These are phyloP conservation scores for Penicillium odoratum DNA, from an alignment of 495 filamentous ascomycete genomes.

Conservation along the genomic window DNA sequence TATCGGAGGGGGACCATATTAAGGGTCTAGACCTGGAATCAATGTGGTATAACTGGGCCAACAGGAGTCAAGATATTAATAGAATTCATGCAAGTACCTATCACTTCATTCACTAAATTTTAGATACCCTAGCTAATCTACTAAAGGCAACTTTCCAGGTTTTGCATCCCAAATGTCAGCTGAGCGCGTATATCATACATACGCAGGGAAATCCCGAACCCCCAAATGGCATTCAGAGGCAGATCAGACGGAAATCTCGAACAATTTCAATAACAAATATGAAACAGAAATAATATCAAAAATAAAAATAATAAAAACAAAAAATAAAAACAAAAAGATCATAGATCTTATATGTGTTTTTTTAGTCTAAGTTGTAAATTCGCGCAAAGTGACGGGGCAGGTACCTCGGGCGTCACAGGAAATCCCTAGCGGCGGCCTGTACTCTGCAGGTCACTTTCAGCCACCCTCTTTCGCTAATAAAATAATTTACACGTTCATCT, in stretches of 20 bases:
- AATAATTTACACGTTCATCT: conserved; percentile 31
- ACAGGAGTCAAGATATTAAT: conserved; percentile 1
- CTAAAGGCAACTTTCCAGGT: conserved; percentile 2
- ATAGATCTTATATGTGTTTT: neutral
- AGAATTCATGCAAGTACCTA: neutral
- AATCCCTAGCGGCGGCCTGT: conserved; percentile 10
- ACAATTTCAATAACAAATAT: neutral
- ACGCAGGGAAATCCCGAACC: neutral
- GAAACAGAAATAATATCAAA: neutral
- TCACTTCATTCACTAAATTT: neutral
- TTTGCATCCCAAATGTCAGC: conserved; percentile 1
- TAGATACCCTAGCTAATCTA: neutral
- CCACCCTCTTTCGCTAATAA: conserved; percentile 27
- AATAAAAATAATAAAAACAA: neutral
- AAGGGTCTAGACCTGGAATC: conserved; percentile 4
- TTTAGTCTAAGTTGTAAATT: neutral
- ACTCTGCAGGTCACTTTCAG: conserved; percentile 21
- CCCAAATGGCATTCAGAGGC: neutral
- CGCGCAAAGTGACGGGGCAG: conserved; percentile 12
- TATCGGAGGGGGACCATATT: neutral
- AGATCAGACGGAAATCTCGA: neutral
- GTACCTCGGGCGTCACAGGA: conserved; percentile 9
- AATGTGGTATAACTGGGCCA: neutral
- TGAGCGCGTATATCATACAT: neutral
- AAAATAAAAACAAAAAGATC: too few species aligned